phyloP scores from a whole-genome alignment of 441 rosid genomes.

The Metrosideros polymorpha region DNA sequence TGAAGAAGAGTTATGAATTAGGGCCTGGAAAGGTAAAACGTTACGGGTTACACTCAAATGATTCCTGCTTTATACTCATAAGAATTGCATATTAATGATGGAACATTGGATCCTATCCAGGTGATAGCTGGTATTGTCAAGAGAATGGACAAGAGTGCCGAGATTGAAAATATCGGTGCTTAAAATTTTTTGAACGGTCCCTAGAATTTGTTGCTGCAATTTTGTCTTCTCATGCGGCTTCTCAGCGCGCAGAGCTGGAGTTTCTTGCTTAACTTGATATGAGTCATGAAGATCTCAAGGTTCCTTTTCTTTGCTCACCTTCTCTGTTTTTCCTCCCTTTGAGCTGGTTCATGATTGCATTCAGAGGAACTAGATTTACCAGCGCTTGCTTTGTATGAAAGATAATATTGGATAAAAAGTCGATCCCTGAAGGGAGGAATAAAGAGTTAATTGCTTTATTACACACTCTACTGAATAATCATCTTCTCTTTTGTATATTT shows the following conservation, averaged over 20 bases:
- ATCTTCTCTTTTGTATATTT: neutral
- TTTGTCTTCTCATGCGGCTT: neutral
- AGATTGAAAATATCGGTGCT: constrained; percentile 65
- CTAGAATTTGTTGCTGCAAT: neutral
- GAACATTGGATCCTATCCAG: constrained; percentile 23
- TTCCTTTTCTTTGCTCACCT: neutral
- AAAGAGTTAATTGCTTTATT: neutral
- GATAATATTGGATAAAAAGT: neutral
- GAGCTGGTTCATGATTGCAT: neutral
- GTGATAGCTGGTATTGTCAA: constrained; percentile 95
- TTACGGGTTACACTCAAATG: neutral
- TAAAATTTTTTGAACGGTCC: constrained; percentile 4
- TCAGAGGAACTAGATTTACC: neutral
- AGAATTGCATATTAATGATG: neutral
- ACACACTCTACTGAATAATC: neutral
- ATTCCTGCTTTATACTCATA: neutral
- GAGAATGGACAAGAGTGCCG: constrained; percentile 78
- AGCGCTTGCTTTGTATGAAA: neutral
- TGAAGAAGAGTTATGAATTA: constrained; percentile 80
- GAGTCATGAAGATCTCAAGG: neutral
- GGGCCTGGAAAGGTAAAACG: constrained; percentile 90
- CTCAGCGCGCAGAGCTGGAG: neutral
- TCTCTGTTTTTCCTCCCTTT: neutral
- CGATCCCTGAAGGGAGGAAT: neutral
- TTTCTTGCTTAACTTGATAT: neutral